Conservation (phyloP, 805 yeast species). For the Pachysolen tannophilus region DNA sequence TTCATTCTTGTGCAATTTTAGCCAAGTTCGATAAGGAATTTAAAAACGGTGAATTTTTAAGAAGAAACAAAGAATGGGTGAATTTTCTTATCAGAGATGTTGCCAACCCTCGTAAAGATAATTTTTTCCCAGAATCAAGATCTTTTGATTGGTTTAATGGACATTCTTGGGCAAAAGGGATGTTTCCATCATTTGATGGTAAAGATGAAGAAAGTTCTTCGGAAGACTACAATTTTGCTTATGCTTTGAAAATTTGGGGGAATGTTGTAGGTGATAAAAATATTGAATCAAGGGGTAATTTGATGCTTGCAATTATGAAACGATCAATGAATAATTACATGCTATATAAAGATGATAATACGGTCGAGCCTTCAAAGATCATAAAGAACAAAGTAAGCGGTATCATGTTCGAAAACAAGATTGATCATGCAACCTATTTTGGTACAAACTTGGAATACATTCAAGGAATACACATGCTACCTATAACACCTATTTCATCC, state of each 20-base stretch:
- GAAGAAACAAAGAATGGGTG: slow-evolving; percentile 44
- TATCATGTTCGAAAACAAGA: slow-evolving; percentile 62
- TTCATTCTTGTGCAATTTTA: slow-evolving; percentile 76
- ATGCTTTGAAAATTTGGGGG: slow-evolving; percentile 68
- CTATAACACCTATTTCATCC: slow-evolving; percentile 56
- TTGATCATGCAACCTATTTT: slow-evolving; percentile 67
- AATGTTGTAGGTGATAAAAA: slow-evolving; percentile 40
- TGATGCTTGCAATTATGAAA: slow-evolving; percentile 49
- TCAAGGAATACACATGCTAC: slow-evolving; percentile 77
- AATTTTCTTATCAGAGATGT: slow-evolving; percentile 58
- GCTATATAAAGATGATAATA: slow-evolving; percentile 39
- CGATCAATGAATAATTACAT: slow-evolving; percentile 50
- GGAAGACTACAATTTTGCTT: slow-evolving; percentile 64
- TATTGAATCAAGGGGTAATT: slow-evolving; percentile 46
- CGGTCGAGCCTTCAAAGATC: slow-evolving; percentile 41
- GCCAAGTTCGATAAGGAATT: slow-evolving; percentile 50
- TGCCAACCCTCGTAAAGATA: slow-evolving; percentile 50
- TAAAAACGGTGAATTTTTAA: slow-evolving; percentile 49
- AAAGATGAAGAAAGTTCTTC: slow-evolving; percentile 65
- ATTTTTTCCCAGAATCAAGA: slow-evolving; percentile 55
- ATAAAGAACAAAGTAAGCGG: slow-evolving; percentile 59
- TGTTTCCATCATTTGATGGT: slow-evolving; percentile 56
- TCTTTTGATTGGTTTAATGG: slow-evolving; percentile 68
- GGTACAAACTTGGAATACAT: slow-evolving; percentile 55
- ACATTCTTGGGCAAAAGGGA: slow-evolving; percentile 71